Conservation (phyloP, 306 rosid genomes). For the Mucuna pruriens region DNA sequence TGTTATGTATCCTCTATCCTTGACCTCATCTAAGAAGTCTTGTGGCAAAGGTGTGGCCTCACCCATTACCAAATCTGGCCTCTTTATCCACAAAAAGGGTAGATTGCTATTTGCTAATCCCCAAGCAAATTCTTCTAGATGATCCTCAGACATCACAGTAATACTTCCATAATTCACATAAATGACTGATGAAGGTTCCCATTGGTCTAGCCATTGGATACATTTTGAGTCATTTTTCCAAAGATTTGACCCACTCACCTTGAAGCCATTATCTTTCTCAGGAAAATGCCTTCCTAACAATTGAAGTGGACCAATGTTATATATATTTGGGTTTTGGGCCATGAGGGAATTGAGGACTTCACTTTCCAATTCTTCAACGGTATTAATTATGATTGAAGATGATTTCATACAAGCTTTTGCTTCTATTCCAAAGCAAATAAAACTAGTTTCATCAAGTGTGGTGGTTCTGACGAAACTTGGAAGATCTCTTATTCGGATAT, state of each 20-base stretch:
- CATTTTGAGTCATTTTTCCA: conserved; percentile 29
- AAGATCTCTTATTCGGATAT: conserved; percentile 6
- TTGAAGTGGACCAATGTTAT: conserved; percentile 10
- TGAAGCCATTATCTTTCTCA: conserved; percentile 1
- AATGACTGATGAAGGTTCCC: background rate
- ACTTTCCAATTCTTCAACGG: background rate
- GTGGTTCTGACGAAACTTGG: conserved; percentile 25
- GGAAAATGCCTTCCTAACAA: background rate
- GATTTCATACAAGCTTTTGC: conserved; percentile 26
- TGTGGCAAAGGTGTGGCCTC: background rate
- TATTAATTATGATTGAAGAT: conserved; percentile 3
- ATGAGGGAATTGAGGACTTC: background rate
- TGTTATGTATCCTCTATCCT: conserved; percentile 22
- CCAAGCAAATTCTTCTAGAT: conserved; percentile 28
- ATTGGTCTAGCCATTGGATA: conserved; percentile 1
- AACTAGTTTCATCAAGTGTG: no score
- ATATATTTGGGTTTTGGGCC: conserved; percentile 8
- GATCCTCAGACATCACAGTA: background rate
- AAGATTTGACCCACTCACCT: background rate
- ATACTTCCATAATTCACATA: conserved; percentile 27
- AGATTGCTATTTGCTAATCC: conserved; percentile 28
- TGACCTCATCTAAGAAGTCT: conserved; percentile 6
- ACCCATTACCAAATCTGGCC: conserved; percentile 15
- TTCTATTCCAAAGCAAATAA: no score
- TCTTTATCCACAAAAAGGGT: conserved; percentile 33